Evolutionary conservation across 345 rosid species (phyloP).

Genomic region (Eucalyptus curtisii): DNA sequence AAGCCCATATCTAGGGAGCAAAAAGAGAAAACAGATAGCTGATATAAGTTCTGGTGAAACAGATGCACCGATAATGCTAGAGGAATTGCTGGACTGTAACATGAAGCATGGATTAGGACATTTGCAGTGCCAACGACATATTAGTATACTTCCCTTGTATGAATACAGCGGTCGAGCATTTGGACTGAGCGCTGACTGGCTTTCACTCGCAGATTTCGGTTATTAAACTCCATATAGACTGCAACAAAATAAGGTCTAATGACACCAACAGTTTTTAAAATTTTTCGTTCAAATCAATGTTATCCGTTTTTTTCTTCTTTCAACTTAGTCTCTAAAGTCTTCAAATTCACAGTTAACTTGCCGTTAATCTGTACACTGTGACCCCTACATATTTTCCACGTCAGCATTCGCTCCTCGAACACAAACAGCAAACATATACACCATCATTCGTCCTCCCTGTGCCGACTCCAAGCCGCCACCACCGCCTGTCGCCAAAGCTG

Average conservation of each 20-base stretch:
- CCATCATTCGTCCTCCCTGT: not conserved
- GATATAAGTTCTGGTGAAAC: not conserved
- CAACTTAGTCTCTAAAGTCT: not conserved
- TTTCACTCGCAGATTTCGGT: not conserved
- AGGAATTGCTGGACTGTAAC: not conserved
- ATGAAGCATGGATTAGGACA: not conserved
- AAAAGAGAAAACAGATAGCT: not conserved
- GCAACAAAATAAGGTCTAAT: not conserved
- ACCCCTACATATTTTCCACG: not conserved
- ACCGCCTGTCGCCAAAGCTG: not conserved
- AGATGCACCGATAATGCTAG: not conserved
- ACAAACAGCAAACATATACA: not conserved
- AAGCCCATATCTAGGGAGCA: slow-evolving; percentile 22
- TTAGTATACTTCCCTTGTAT: not conserved
- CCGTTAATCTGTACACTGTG: not conserved
- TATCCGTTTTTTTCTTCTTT: not conserved
- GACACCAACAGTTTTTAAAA: not conserved
- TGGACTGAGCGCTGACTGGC: not conserved
- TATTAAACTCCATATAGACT: not conserved
- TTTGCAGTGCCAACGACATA: not conserved
- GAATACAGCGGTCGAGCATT: not conserved
- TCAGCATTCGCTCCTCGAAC: not conserved
- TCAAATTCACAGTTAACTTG: not conserved
- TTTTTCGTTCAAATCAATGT: not conserved
- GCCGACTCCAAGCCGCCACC: not conserved